These are phyloP conservation scores for Hanseniaspora occidentalis DNA, from an alignment of 805 yeast genomes.

Conservation along the genomic window DNA sequence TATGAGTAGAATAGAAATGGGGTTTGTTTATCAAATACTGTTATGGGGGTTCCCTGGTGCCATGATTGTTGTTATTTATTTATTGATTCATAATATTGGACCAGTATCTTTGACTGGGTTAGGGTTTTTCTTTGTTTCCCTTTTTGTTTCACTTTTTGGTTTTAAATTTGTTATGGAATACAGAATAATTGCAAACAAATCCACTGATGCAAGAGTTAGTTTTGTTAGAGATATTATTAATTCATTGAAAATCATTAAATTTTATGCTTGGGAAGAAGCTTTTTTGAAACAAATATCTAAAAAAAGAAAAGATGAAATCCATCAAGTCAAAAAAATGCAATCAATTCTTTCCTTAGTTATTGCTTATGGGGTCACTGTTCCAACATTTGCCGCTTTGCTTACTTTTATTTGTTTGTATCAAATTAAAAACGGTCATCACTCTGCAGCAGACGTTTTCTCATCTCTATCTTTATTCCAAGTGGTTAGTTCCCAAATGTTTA, in stretches of 20 bases:
- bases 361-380: slow-evolving; percentile 38
- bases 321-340: slow-evolving; percentile 41
- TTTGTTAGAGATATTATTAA: slow-evolving; percentile 45
- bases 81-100: slow-evolving; percentile 54
- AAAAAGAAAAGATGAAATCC: slow-evolving; percentile 47
- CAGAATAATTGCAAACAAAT: slow-evolving; percentile 38
- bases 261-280: slow-evolving; percentile 79
- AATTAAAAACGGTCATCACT: slow-evolving; percentile 22
- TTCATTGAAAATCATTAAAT: slow-evolving; percentile 57
- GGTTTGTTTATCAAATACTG: slow-evolving; percentile 48
- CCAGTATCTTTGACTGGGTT: slow-evolving; percentile 55
- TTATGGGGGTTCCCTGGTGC: slow-evolving; percentile 40
- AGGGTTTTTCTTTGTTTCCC: slow-evolving; percentile 31
- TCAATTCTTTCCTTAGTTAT: slow-evolving; percentile 39
- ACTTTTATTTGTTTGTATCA: slow-evolving; percentile 33
- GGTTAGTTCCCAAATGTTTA: slow-evolving; percentile 39
- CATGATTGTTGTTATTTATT: slow-evolving; percentile 41
- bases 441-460: slow-evolving; percentile 50
- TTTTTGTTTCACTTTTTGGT: slow-evolving; percentile 29
- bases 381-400: slow-evolving; percentile 45
- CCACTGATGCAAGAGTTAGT: slow-evolving; percentile 50
- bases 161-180: slow-evolving; percentile 33
- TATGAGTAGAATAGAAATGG: slow-evolving; percentile 59
- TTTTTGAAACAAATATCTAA: slow-evolving; percentile 39
- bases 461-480: slow-evolving; percentile 49